These are phyloP conservation scores for Haematococcus lacustris DNA, from an alignment of 139 green algal genomes.

Conservation along the genomic window DNA sequence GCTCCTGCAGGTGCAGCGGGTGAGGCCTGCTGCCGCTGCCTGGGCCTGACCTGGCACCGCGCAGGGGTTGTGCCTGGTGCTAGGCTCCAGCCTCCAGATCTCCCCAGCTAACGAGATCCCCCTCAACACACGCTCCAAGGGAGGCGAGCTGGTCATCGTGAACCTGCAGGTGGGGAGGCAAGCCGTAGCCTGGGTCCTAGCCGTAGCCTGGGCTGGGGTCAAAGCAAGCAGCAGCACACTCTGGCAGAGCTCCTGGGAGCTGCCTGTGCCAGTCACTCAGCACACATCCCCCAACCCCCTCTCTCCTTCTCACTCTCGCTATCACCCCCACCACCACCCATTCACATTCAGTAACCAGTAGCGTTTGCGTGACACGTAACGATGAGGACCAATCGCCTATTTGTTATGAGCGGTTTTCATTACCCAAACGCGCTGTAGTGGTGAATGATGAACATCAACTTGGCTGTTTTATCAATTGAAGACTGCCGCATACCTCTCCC, in stretches of 20 bases:
- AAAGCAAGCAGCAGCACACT: not conserved
- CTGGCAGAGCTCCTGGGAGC: not conserved
- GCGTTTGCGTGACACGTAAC: too few species aligned
- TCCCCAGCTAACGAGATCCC: conserved; percentile 78
- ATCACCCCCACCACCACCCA: not conserved
- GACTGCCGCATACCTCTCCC: not conserved
- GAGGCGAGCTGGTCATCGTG: conserved; percentile 78
- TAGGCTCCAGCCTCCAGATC: conserved; percentile 91
- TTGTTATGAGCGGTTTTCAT: too few species aligned
- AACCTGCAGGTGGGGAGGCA: conserved; percentile 58
- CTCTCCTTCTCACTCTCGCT: not conserved
- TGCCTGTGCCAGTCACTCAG: not conserved
- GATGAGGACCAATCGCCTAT: too few species aligned
- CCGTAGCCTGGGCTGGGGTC: too few species aligned
- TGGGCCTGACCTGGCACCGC: too few species aligned
- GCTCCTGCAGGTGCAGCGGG: too few species aligned
- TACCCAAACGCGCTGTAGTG: too few species aligned
- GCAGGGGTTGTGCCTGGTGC: conserved; percentile 66
- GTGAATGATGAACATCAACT: too few species aligned
- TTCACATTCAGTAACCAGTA: not conserved
- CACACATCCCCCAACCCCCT: not conserved
- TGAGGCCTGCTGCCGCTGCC: too few species aligned
- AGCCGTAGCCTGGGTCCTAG: too few species aligned
- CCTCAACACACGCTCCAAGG: conserved; percentile 28
- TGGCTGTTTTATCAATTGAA: not conserved